Evolutionary conservation across 495 filamentous ascomycete species (phyloP).

Genomic region (Pseudoneurospora amorphoporcata): DNA sequence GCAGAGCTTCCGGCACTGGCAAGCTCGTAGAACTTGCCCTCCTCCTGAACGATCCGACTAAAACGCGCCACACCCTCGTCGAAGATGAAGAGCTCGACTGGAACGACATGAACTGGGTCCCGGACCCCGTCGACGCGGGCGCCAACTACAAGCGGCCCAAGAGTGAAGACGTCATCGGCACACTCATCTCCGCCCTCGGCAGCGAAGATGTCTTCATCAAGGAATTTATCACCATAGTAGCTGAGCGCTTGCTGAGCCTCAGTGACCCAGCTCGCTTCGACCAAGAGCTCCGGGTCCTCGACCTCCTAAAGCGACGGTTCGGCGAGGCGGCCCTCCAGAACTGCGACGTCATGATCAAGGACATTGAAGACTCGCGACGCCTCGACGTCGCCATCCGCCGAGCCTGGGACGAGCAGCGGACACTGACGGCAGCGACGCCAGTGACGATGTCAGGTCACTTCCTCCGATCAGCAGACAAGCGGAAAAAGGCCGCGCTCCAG

Average conservation of each 20-base stretch:
- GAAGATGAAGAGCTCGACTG: slow-evolving; percentile 68
- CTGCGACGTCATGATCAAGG: slow-evolving; percentile 93
- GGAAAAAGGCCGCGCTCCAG: background rate
- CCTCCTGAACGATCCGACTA: slow-evolving; percentile 55
- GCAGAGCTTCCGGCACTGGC: background rate
- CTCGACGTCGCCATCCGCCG: slow-evolving; percentile 56
- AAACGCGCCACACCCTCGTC: slow-evolving; percentile 36
- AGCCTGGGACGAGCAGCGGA: background rate
- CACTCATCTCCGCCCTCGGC: slow-evolving; percentile 76
- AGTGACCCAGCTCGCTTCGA: slow-evolving; percentile 54
- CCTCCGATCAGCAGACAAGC: background rate
- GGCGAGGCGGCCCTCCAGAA: slow-evolving; percentile 77
- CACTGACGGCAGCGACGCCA: background rate
- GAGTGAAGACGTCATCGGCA: slow-evolving; percentile 83
- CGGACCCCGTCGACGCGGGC: slow-evolving; percentile 85
- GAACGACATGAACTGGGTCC: slow-evolving; percentile 85
- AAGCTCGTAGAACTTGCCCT: slow-evolving; percentile 64
- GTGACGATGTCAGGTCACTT: slow-evolving; percentile 21
- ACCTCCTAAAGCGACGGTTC: slow-evolving; percentile 80
- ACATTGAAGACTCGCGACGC: slow-evolving; percentile 76
- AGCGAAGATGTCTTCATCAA: slow-evolving; percentile 84
- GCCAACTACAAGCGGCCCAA: slow-evolving; percentile 86
- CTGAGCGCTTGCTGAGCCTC: slow-evolving; percentile 60
- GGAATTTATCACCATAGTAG: slow-evolving; percentile 79
- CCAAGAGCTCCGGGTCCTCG: slow-evolving; percentile 66